Base-by-base conservation (phyloP, 257 asterid genomes). In the Nicotiana noctiflora region DNA sequence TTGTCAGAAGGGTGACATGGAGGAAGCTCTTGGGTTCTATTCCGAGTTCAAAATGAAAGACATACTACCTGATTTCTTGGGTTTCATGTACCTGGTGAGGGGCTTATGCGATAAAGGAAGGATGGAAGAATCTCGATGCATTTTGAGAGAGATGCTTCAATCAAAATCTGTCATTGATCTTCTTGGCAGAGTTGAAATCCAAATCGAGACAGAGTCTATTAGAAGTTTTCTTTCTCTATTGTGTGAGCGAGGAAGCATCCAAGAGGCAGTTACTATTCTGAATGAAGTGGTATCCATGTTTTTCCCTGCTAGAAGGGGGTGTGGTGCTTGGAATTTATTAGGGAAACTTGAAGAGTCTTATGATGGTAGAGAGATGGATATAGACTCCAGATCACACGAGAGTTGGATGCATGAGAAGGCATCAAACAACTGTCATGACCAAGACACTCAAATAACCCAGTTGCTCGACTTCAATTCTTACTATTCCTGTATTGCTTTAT, bases 51-150 rank as follows among this genome's bases (percentile, higher is more conserved):
- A 85, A 85, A 79, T 82, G 49, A 86, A 82, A 67, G 96, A 89
- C 13, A 76, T 89, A n/a, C 81, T 78, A 61, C 99, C 98, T 4
- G 98, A 95, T 90, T 92, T 91, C 67, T 80, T 88, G 77, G 99
- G 99, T 77, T 95, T 91, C 66, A 82, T 92, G 93, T 86, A 84
- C 87, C 84, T 94, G 51, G 67, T 94, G 25, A 88, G 93, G 57
- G 97, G 98, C 29, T 88, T 95, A 75, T 90, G 90, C 83, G 90
- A 93, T 29, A 95, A 92, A 86, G 99, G 99, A 82, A 92, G 99
- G 84, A 92, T 95, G 97, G 99, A 93, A 87, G 99, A 95, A 87
- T 90, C 96, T 76, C 88, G 91, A 72, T 86, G 88, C 82, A 86
- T 95, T 83, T 86, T 93, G 80, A 89, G 92, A 83, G 92, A 89